Evolutionary conservation across 768 basidiomycete genomes (phyloP), one percentile per base, ranked within the genome.

Genomic region (Mycena indigotica): DNA sequence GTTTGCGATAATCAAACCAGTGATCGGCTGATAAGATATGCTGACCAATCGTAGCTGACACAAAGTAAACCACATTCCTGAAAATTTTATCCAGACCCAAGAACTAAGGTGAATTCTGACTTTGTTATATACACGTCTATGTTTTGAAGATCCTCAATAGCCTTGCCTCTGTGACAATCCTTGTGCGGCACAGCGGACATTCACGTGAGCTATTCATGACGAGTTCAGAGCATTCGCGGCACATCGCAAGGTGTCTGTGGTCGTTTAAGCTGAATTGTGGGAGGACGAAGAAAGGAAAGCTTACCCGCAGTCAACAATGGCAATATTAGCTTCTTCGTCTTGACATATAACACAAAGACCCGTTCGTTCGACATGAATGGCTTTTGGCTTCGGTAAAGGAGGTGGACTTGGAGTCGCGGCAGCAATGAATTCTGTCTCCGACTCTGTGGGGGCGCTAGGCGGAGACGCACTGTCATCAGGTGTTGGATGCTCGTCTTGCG

Each of bases 291-390:
- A 40, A 50, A 24, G 12, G 41, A 24, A 23, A 1, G 82, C 88
- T 41, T 69, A 92, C 88, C 95, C 95, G 83, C 95, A 97, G 72
- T 97, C 95, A 13, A 96, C 89, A 53, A 94, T 86, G 2, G 93
- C 95, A 56, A 97, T 91, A 63, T 90, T 94, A 0, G 95, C 94
- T 62, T 96, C 94, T 57, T 94, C 91, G 60, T 97, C 95, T 67
- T 95, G 94, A 67, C 95, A 97, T 10, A 97, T 83, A 0, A 96
- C 91, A 69, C 95, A 97, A 4, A 95, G 72, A 2, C 95, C 93
- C 8, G 83, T 81, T 23, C 87, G 81, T 60, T 92, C 90, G 13
- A 81, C 68, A 35, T 76, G 72, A 1, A 77, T 70, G 2, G 71
- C 67, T 65, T 72, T 71, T 56, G 74, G 69, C 8, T 77, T 60